Percentiles rank a stretch among this genome's conserved stretches.
phyloP scores from a whole-genome alignment of 176 grass and related monocot species.

The Typha latifolia region DNA sequence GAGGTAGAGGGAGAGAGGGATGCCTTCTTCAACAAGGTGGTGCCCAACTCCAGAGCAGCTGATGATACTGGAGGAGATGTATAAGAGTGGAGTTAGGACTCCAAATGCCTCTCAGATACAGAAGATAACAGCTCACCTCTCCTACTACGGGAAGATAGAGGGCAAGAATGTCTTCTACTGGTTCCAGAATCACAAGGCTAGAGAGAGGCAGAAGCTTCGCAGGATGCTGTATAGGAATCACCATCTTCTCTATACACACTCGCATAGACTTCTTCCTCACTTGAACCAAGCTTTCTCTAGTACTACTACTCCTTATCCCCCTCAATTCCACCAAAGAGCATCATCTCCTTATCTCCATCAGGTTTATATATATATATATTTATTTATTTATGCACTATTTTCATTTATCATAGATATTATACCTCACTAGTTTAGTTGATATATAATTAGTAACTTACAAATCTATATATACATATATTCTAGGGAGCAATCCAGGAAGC shows the following conservation, averaged over 20 bases:
- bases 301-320: background rate
- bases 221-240: constrained; percentile 63
- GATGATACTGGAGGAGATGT: constrained; percentile 93
- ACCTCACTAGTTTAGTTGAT: too few relatives aligned
- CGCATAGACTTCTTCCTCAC: background rate
- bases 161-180: constrained; percentile 57
- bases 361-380: background rate
- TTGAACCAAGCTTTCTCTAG: background rate
- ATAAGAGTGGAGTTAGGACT: constrained; percentile 66
- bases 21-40: constrained; percentile 63
- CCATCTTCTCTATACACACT: constrained; percentile 19
- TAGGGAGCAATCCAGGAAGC: too few relatives aligned
- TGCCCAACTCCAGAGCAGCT: constrained; percentile 96
- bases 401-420: too few relatives aligned
- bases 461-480: too few relatives aligned
- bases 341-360: constrained; percentile 7
- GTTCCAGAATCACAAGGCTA: constrained; percentile 53
- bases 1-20: constrained; percentile 1
- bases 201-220: constrained; percentile 70
- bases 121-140: constrained; percentile 81
- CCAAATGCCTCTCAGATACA: constrained; percentile 85
- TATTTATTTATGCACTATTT: too few relatives aligned
- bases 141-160: constrained; percentile 56
- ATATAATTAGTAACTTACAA: too few relatives aligned
- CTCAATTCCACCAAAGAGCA: background rate